Base-by-base conservation (phyloP, 176 grass and related monocot genomes). In the Aegilops speltoides region DNA sequence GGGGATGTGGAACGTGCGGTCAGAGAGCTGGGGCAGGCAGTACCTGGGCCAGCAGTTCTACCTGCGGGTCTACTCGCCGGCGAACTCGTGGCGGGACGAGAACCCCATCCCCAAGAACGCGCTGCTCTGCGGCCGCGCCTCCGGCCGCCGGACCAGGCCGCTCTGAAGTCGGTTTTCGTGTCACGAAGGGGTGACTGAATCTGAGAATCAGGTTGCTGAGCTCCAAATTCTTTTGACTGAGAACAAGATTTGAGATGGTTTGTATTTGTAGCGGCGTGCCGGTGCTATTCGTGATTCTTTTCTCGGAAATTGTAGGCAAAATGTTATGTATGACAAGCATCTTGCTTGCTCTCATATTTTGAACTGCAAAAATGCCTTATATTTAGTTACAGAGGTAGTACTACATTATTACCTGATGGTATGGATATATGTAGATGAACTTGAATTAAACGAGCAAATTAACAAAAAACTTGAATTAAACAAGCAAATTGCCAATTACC, bases 11-110 rank as follows among this genome's bases (percentile, higher is more conserved):
- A 98, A 98, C 78, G 73, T 98, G 73, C 73, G 96, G 76, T 98
- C 96, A 2, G 96, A 98, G 88, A 95, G 88, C 82, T 98, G 96
- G 93, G 96, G 82, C 54, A 79, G 93, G 29, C 93, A 95, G 70
- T 98, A 98, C 84, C 86, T 98, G 8, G 96, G 96, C 10, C 96
- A 98, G 69, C 93, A 98, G 68, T 95, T 98, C 86, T 98, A 98
- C 77, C 96, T 98, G 32, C 88, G 93, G 8, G 96, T 98, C 3
- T 98, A 95, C 86, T 98, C 96, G 73, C 91, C 93, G 13, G 91
- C 89, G 4, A 94, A 95, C 79, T 95, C 96, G 25, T 98, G 91
- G 91, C 90, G 96, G 56, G 96, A 98, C 3, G 96, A 98, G 91
- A 95, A 95, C 79, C 96, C 96, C 0, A 98, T 98, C 71, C 96